Evolutionary conservation across 225 moss, liverwort and hornwort species (phyloP).

Genomic region (Pleurozium schreberi): DNA sequence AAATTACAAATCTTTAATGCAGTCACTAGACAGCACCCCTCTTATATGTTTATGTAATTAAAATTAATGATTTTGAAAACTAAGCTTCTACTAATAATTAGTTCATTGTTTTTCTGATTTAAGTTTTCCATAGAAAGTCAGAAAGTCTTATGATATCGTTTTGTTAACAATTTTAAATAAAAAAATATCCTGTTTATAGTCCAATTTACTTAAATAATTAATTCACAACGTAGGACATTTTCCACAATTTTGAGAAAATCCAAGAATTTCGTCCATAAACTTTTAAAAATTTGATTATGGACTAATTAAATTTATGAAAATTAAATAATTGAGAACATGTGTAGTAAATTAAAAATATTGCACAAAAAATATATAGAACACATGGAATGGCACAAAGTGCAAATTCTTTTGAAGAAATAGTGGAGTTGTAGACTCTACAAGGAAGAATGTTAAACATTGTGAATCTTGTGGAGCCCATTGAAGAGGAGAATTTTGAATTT

Average conservation of each 20-base stretch:
- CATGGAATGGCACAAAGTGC: fast-evolving
- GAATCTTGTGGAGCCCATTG: neutral
- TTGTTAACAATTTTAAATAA: neutral
- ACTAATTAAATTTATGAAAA: fast-evolving
- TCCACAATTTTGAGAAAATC: too few species aligned
- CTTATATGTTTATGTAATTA: too few species aligned
- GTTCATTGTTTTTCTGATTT: neutral
- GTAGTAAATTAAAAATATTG: too few species aligned
- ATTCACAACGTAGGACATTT: too few species aligned
- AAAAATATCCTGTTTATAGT: neutral
- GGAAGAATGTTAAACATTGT: neutral
- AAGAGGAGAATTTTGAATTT: neutral
- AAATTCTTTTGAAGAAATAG: neutral
- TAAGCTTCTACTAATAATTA: neutral
- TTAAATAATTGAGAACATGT: too few species aligned
- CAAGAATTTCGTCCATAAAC: neutral
- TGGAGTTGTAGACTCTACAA: neutral
- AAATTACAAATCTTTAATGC: neutral
- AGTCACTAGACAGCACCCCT: too few species aligned
- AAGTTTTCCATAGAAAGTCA: fast-evolving
- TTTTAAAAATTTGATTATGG: neutral
- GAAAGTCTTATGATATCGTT: fast-evolving
- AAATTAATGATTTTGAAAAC: neutral
- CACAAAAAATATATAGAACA: neutral
- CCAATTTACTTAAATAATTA: fast-evolving